Percentiles rank a stretch among this genome's conserved stretches.
These are phyloP conservation scores for Rhododendron molle DNA, from an alignment of 148 eudicot genomes.

Conservation along the genomic window DNA sequence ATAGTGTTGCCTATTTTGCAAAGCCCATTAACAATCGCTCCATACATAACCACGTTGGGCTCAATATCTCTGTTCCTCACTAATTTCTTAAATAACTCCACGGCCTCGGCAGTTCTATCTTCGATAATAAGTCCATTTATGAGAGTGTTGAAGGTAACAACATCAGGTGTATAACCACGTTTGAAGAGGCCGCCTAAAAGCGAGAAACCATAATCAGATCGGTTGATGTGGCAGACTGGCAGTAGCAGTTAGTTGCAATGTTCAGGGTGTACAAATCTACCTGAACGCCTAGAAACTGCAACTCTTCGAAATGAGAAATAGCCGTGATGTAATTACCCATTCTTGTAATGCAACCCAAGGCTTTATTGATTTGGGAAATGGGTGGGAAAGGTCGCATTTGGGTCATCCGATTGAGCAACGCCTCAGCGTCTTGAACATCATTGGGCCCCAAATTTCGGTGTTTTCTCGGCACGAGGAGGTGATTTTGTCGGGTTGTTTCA, in stretches of 20 bases:
- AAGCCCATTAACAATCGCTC: too few relatives aligned
- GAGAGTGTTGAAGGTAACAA: slow-evolving; percentile 4
- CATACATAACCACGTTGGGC: too few relatives aligned
- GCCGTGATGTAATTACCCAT: neutral
- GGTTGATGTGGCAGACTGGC: neutral
- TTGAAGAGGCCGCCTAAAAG: neutral
- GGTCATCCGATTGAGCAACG: too few relatives aligned
- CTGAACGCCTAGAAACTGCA: neutral
- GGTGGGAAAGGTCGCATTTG: neutral
- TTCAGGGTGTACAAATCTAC: neutral
- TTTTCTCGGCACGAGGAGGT: too few relatives aligned
- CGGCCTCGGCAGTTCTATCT: too few relatives aligned
- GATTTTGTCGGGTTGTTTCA: too few relatives aligned
- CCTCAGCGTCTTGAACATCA: too few relatives aligned
- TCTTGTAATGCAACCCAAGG: neutral
- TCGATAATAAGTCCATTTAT: slow-evolving; percentile 6
- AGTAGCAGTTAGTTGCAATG: neutral
- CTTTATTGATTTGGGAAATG: neutral
- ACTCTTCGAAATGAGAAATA: neutral
- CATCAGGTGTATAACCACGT: neutral
- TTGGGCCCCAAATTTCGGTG: too few relatives aligned
- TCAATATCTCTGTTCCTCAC: too few relatives aligned
- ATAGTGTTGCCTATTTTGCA: too few relatives aligned
- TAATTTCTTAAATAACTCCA: too few relatives aligned
- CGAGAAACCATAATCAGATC: neutral